Evolutionary conservation across 352 stramenopile species (phyloP), one percentile per base, ranked within the genome.

Genomic region (Globisporangium ultimum): DNA sequence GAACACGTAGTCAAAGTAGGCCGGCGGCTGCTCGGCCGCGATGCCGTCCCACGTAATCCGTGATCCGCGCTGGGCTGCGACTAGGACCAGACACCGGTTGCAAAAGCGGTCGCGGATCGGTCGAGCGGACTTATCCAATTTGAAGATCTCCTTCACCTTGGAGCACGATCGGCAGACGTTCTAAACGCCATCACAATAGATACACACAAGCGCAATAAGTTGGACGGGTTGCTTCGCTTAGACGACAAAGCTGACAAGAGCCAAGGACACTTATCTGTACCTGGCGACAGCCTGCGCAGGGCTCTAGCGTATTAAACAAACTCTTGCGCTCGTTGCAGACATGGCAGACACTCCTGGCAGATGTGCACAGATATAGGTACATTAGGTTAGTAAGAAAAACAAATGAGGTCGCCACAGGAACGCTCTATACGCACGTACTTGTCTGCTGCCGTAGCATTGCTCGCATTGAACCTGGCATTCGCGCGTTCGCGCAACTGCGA

Each of bases 81-180:
- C 70, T 45, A 48, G 64, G 48, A 70, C 68, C 48, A 80, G 43
- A 24, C 71, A 80, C 40, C 66, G 17, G 36, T 70, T 78, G 46
- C 74, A 84, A 55, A 84, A 84, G 10, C 70, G 70, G 8, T 77
- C 66, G 41, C 65, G 67, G 20, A 76, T 63, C n/a, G 70, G 63
- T 10, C 69, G 63, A 0, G 64, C 67, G 14, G 57, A 71, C 43
- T 70, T 71, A 48, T 84, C 69, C 28, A 80, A 55, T 54, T 76
- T 63, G 50, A 81, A 84, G 28, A 84, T 60, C 38, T 72, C 77
- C 32, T 73, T 70, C 50, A 76, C 78, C 34, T 76, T 64, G 32
- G 64, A 84, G 55, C 74, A 84, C 20, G 66, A 67, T 48, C 68
- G 72, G 58, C 74, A 84, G 7, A 77, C 74, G 32, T 73, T 77